Base-by-base conservation (phyloP, 352 stramenopile species). In the Globisporangium abappressorium region DNA sequence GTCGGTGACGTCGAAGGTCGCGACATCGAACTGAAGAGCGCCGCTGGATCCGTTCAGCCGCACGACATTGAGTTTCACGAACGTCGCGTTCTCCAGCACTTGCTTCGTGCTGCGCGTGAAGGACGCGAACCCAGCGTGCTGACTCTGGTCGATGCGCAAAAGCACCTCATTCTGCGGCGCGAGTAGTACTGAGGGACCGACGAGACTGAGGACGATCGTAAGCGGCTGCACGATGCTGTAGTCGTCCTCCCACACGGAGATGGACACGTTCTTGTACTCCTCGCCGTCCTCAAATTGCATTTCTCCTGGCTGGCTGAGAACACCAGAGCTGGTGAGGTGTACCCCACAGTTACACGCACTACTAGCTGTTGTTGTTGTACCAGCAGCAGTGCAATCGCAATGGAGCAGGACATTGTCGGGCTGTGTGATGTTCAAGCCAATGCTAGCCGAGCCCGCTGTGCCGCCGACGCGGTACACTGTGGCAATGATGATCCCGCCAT, bases 31-130 rank as follows among this genome's bases (percentile, higher is more conserved):
- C 1, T 8, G n/a, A 2, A 90, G 57, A 0, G 24, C 57, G 22
- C 81, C 83, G 24, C 63, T 76, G 0, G 76, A 80, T 0, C 83
- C 83, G 53, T 90, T 89, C 0, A 90, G 20, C 2, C 81, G 81
- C 26, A 80, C 67, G n/a, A 91, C 18, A 9, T 81, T 63, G 12
- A 91, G 46, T 47, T 73, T 74, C 9, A 71, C 79, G 47, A 73
- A 85, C 11, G 66, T 65, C 2, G 64, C 28, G 38, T 82, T 80
- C 46, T 90, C 83, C 0, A 71, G 20, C 9, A 87, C 71, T 0
- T 73, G 20, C 22, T 60, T 70, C 9, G 62, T 28, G 12, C 60
- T 73, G 1, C 54, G 34, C n/a, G 65, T 53, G 64, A 90, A 91
- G 1, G 72, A 67, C 3, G 69, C 59, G 34, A 85, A 78, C 0